phyloP scores from a whole-genome alignment of 2,329 filamentous ascomycete genomes.

The Trichoderma polysporum region DNA sequence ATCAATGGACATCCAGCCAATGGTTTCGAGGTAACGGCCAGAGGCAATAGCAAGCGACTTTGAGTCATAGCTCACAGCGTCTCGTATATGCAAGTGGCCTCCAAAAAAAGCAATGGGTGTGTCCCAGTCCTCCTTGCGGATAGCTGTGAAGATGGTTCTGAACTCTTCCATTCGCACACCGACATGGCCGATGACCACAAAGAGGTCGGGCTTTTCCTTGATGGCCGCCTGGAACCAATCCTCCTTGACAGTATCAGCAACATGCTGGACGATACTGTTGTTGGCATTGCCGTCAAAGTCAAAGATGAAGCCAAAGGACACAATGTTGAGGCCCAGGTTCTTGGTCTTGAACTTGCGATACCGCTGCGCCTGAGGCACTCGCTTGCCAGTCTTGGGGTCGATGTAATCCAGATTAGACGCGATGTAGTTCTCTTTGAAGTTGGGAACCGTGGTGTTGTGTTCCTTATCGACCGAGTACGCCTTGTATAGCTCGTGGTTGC shows the following conservation, averaged over 20 bases:
- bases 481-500: slow-evolving; percentile 95
- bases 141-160: slow-evolving; percentile 71
- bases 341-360: slow-evolving; percentile 91
- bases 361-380: slow-evolving; percentile 73
- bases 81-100: slow-evolving; percentile 85
- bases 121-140: slow-evolving; percentile 73
- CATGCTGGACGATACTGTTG: slow-evolving; percentile 80
- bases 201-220: slow-evolving; percentile 80
- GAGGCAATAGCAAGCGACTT: slow-evolving; percentile 79
- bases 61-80: slow-evolving; percentile 76
- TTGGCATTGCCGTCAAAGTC: slow-evolving; percentile 89
- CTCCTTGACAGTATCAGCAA: slow-evolving; percentile 77
- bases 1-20: slow-evolving; percentile 87
- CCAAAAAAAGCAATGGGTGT: slow-evolving; percentile 90
- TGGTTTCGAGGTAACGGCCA: slow-evolving; percentile 90
- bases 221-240: slow-evolving; percentile 88
- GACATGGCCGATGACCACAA: slow-evolving; percentile 83
- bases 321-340: slow-evolving; percentile 77
- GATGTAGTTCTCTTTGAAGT: slow-evolving; percentile 77
- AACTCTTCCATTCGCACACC: slow-evolving; percentile 80
- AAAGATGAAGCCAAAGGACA: slow-evolving; percentile 93
- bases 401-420: slow-evolving; percentile 92
- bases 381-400: slow-evolving; percentile 67
- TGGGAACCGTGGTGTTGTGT: slow-evolving; percentile 75
- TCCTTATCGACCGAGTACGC: slow-evolving; percentile 75